Percentiles rank a stretch among this genome's conserved stretches.
These are phyloP conservation scores for Hericium erinaceus DNA, from an alignment of 768 basidiomycete species.

Conservation along the genomic window DNA sequence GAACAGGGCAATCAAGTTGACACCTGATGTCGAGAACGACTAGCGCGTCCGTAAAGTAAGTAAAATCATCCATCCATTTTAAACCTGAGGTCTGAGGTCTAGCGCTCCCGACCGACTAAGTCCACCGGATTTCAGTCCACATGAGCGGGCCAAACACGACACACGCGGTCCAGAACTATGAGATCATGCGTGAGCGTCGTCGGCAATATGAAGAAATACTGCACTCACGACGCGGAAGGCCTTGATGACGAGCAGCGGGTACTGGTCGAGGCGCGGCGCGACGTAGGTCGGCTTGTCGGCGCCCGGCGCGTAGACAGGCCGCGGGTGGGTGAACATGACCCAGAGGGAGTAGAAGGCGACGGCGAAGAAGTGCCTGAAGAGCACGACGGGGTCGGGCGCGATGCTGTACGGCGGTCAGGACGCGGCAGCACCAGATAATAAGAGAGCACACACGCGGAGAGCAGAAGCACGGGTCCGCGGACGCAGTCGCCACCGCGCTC, in stretches of 20 bases:
- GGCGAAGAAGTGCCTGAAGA: constrained; percentile 88
- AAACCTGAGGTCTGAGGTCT: background rate
- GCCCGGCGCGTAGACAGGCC: constrained; percentile 24
- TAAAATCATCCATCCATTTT: background rate
- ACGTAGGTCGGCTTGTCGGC: constrained; percentile 30
- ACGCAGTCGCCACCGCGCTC: constrained; percentile 87
- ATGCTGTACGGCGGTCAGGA: constrained; percentile 37
- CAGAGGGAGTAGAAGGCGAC: constrained; percentile 95
- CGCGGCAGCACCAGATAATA: background rate
- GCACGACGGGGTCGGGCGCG: constrained; percentile 65
- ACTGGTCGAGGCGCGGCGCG: constrained; percentile 45
- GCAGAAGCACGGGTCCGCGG: constrained; percentile 79
- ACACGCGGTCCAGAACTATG: constrained; percentile 29
- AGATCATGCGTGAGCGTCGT: no score
- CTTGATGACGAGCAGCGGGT: constrained; percentile 56
- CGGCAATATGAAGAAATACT: background rate
- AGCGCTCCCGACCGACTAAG: background rate
- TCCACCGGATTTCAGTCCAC: constrained; percentile 78
- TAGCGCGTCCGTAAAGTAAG: background rate
- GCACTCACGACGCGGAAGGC: constrained; percentile 53
- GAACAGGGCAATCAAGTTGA: no score
- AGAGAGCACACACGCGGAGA: constrained; percentile 60
- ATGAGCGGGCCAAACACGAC: constrained; percentile 83
- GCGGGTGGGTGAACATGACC: constrained; percentile 69
- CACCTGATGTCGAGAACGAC: no score